Conservation (phyloP, 108 stramenopile genomes). For the Cyclotella atomus region DNA sequence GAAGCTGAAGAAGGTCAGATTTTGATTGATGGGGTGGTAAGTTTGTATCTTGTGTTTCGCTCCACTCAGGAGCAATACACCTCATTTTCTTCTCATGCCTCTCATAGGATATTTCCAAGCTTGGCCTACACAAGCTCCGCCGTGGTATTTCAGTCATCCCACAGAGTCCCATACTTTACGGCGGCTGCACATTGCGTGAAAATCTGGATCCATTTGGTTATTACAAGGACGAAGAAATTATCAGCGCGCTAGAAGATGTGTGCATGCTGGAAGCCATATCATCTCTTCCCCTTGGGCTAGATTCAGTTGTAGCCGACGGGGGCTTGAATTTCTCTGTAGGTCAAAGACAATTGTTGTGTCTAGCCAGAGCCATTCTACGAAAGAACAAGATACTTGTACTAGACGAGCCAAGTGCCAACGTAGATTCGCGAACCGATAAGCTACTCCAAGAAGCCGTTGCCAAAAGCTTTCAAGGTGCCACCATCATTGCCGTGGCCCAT, state of each 20-base stretch:
- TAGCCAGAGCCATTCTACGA: slow-evolving; percentile 91
- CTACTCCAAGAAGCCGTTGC: slow-evolving; percentile 82
- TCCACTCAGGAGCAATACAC: no score
- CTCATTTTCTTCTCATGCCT: neutral
- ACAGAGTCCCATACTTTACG: slow-evolving; percentile 92
- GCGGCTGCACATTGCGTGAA: slow-evolving; percentile 88
- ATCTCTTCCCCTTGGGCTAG: slow-evolving; percentile 65
- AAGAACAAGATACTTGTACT: slow-evolving; percentile 83
- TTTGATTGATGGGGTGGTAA: slow-evolving; percentile 77
- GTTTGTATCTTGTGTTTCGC: neutral
- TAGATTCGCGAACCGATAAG: slow-evolving; percentile 87
- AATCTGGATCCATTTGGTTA: slow-evolving; percentile 93
- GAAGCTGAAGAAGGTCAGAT: slow-evolving; percentile 85
- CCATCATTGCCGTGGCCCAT: slow-evolving; percentile 95
- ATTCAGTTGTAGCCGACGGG: slow-evolving; percentile 85
- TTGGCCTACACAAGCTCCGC: slow-evolving; percentile 91
- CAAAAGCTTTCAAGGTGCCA: slow-evolving; percentile 72
- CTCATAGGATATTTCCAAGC: slow-evolving; percentile 57
- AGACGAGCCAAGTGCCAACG: slow-evolving; percentile 93
- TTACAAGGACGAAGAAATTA: slow-evolving; percentile 58
- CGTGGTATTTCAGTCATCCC: slow-evolving; percentile 90
- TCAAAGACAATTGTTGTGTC: slow-evolving; percentile 93
- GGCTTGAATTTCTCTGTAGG: slow-evolving; percentile 94
- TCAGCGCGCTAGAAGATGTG: slow-evolving; percentile 58
- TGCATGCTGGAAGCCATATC: slow-evolving; percentile 76